A percentile compares a stretch with the other conserved stretches of the same genome.
phyloP scores from a whole-genome alignment of 441 rosid species.

The Erysimum pusillum region DNA sequence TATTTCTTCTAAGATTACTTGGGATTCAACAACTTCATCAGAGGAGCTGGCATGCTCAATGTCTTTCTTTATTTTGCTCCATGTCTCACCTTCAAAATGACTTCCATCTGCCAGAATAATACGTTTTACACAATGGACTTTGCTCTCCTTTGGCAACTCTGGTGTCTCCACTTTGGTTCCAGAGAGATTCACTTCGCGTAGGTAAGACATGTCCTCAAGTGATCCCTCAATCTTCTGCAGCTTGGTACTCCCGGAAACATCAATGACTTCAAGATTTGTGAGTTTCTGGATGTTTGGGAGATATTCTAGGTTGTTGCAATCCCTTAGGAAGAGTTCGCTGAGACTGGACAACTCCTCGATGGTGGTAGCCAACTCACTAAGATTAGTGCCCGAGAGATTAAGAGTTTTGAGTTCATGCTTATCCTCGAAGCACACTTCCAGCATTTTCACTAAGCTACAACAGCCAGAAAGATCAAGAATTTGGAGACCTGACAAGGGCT shows the following conservation, averaged over 20 bases:
- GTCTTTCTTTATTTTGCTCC: neutral
- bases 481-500: no score
- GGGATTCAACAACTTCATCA: neutral
- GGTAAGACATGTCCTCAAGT: neutral
- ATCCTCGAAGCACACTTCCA: no score
- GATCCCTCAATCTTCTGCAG: neutral
- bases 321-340: neutral
- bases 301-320: neutral
- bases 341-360: neutral
- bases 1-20: no score
- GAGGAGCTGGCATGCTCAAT: neutral
- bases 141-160: neutral
- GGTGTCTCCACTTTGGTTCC: neutral
- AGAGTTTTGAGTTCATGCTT: no score
- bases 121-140: neutral
- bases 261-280: neutral
- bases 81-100: neutral
- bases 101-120: neutral
- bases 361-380: neutral
- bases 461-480: no score
- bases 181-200: neutral
- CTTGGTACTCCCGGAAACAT: neutral
- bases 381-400: no score
- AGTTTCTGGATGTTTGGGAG: neutral
- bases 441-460: no score